These are phyloP conservation scores for Verticillium nonalfalfae DNA, from an alignment of 2,329 filamentous ascomycete genomes.

Conservation along the genomic window DNA sequence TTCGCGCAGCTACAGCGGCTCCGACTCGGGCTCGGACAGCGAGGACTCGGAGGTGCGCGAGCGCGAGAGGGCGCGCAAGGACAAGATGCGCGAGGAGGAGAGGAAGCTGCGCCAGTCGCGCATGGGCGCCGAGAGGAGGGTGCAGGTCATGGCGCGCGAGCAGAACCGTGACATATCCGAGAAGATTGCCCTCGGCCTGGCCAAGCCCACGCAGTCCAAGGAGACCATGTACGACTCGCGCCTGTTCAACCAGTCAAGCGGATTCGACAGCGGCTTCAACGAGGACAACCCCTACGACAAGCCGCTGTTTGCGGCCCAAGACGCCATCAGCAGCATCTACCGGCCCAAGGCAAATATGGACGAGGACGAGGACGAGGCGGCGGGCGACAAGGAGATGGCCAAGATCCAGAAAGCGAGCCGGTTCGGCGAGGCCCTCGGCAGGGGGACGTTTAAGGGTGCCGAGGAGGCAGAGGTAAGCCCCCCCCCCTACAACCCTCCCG, in stretches of 20 bases:
- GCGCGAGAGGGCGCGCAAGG: conserved; percentile 69
- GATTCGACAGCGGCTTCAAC: conserved; percentile 89
- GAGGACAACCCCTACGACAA: conserved; percentile 98
- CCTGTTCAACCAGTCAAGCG: conserved; percentile 88
- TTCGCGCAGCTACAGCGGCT: conserved; percentile 46
- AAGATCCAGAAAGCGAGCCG: conserved; percentile 80
- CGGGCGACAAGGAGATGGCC: conserved; percentile 75
- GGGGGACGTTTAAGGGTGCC: conserved; percentile 85
- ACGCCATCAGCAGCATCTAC: conserved; percentile 92
- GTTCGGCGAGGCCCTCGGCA: conserved; percentile 80
- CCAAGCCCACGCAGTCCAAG: conserved; percentile 85
- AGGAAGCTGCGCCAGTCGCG: conserved; percentile 86
- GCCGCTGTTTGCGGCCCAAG: conserved; percentile 90
- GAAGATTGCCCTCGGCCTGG: conserved; percentile 88
- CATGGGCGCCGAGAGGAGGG: conserved; percentile 88
- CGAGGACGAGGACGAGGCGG: conserved; percentile 72
- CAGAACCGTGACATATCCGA: conserved; percentile 96
- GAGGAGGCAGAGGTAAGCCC: conserved; percentile 68
- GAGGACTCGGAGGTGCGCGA: conserved; percentile 69
- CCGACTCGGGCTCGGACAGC: conserved; percentile 43
- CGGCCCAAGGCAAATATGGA: conserved; percentile 69
- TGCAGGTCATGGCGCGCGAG: conserved; percentile 90
- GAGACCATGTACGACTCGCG: conserved; percentile 97
- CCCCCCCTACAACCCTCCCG: no score
- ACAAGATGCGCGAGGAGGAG: conserved; percentile 76